These are phyloP conservation scores for Diaporthe longicolla DNA, from an alignment of 2,329 filamentous ascomycete genomes.

Conservation along the genomic window DNA sequence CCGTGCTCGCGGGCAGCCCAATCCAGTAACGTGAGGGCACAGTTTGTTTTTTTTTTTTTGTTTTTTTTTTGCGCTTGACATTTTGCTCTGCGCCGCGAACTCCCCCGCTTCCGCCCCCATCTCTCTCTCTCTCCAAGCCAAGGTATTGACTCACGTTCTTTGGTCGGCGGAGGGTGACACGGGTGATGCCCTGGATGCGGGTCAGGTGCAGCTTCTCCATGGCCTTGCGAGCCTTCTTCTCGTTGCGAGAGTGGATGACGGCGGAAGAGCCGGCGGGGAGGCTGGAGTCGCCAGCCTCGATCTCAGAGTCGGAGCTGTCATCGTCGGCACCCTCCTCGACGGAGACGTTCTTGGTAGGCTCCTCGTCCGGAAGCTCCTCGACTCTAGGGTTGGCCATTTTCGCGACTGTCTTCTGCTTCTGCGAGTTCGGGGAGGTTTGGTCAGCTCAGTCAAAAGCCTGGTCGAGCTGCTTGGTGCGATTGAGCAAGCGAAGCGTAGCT, in stretches of 20 bases:
- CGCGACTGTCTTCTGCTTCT: constrained; percentile 34
- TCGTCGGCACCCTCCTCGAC: constrained; percentile 81
- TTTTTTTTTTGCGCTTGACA: background rate
- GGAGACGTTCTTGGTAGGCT: constrained; percentile 87
- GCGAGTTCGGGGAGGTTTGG: constrained; percentile 46
- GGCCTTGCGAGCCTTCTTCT: constrained; percentile 99
- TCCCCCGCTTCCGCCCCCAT: background rate
- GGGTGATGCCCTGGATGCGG: constrained; percentile 96
- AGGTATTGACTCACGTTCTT: constrained; percentile 87
- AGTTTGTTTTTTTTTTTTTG: background rate
- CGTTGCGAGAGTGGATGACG: constrained; percentile 97
- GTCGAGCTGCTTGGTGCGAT: constrained; percentile 36
- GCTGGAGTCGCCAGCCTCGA: constrained; percentile 76
- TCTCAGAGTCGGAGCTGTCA: constrained; percentile 81
- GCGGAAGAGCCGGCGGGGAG: constrained; percentile 87
- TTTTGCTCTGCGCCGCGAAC: constrained; percentile 27
- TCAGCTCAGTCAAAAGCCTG: constrained; percentile 44
- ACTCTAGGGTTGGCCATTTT: constrained; percentile 98
- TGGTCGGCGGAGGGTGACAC: constrained; percentile 96
- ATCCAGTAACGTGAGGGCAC: background rate
- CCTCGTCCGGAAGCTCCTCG: constrained; percentile 96
- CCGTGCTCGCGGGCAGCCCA: background rate
- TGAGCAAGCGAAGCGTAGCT: constrained; percentile 8
- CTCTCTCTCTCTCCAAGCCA: too few species aligned
- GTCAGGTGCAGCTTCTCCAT: constrained; percentile 98